Base-by-base conservation (phyloP, 2,329 filamentous ascomycete genomes). In the Venturia carpophila region DNA sequence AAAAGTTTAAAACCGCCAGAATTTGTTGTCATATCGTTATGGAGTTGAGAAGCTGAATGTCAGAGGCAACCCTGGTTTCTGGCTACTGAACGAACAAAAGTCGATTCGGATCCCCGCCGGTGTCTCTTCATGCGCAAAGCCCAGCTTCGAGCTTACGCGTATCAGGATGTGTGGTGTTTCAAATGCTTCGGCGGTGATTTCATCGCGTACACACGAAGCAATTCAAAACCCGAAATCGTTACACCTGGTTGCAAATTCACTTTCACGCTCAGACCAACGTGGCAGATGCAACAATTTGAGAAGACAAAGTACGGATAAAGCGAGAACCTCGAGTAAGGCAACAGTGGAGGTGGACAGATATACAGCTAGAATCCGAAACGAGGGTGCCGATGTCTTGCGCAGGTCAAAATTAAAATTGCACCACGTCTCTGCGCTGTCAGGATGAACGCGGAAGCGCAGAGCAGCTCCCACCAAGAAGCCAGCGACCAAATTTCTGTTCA, bases 401-500 rank as follows among this genome's bases (percentile, higher is more conserved):
- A 47, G 30, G 27, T 6, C 19, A 10, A 37, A 5, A 58, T 58
- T 58, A 10, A 58, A 58, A 37, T 58, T 58, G 27, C 52, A 34
- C 30, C 47, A 52, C 21, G 47, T 27, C 3, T 52, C n/a, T 17
- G 27, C 7, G 21, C 6, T 58, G 30, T 37, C 52, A 13, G 30
- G 52, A 58, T 58, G 52, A 34, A 58, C 30, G 27, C 30, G 17
- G 30, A 58, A 58, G 52, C 52, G 17, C 52, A 58, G 17, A 9
- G 30, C 49, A 56, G 49, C 19, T 34, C 49, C 24, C 17, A 30
- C 24, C 49, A 56, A 34, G 49, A 56, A 56, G 49, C 49, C 27
- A 34, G 21, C 24, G 49, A 56, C 49, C 49, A 56, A 27, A 56
- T 56, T 37, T 56, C 49, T 37, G 49, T n/a, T 56, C 49, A 56